phyloP scores from a whole-genome alignment of 2,329 filamentous ascomycete species.

The Ophiostoma pallidulum region DNA sequence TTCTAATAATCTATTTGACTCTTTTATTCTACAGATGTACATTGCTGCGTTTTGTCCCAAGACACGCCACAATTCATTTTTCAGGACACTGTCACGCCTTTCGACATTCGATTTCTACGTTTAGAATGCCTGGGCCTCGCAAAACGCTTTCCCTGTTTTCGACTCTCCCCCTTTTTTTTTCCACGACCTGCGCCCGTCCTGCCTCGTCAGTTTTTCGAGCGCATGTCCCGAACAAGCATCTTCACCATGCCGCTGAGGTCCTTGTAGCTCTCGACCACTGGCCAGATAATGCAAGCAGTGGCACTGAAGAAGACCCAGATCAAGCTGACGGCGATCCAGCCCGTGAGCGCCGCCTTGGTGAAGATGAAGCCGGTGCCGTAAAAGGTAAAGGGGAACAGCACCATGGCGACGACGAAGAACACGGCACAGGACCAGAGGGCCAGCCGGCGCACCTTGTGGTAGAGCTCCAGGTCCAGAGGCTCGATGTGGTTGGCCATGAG shows the following conservation, averaged over 20 bases:
- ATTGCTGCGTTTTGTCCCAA: neutral
- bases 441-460: conserved; percentile 27
- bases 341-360: conserved; percentile 24
- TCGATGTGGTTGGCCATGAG: conserved; percentile 30
- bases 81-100: neutral
- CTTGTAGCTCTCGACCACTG: conserved; percentile 26
- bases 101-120: neutral
- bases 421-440: conserved; percentile 27
- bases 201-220: neutral
- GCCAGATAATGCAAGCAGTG: conserved; percentile 30
- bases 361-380: conserved; percentile 26
- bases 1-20: neutral
- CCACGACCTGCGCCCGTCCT: too few relatives aligned
- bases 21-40: neutral
- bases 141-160: too few relatives aligned
- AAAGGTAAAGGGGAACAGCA: conserved; percentile 30
- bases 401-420: conserved; percentile 27
- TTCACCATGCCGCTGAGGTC: conserved; percentile 3
- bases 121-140: too few relatives aligned
- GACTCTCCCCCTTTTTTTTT: too few relatives aligned
- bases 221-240: conserved; percentile 2
- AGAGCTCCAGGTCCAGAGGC: conserved; percentile 30
- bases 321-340: conserved; percentile 29
- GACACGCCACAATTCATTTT: too few relatives aligned
- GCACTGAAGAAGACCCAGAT: conserved; percentile 32